Evolutionary conservation across 768 basidiomycete species (phyloP).

Genomic region (Tremella yokohamensis): DNA sequence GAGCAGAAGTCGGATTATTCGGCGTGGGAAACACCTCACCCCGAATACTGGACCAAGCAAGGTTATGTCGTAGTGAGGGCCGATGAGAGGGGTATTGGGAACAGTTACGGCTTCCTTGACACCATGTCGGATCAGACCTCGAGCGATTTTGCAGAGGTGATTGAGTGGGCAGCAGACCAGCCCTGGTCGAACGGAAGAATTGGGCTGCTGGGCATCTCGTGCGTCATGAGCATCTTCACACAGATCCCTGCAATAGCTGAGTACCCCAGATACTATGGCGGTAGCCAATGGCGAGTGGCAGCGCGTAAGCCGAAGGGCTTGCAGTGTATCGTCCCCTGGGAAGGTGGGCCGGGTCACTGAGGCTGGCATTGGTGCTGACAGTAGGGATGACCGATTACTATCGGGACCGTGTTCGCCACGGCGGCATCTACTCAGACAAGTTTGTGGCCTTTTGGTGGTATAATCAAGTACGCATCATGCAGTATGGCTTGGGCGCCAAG

Average conservation of each 20-base stretch:
- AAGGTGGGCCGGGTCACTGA: not conserved
- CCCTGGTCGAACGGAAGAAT: constrained; percentile 37
- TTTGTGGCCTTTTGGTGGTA: constrained; percentile 3
- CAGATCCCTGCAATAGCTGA: not conserved
- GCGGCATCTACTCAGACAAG: constrained; percentile 1
- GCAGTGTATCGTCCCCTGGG: constrained; percentile 6
- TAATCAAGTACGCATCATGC: constrained; percentile 2
- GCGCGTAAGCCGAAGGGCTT: constrained; percentile 5
- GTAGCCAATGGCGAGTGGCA: constrained; percentile 5
- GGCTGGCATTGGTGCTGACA: not conserved
- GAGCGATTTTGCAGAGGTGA: constrained; percentile 37
- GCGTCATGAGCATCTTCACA: constrained; percentile 13
- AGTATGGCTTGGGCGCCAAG: not conserved
- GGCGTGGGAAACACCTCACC: constrained; percentile 39
- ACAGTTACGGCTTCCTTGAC: constrained; percentile 32
- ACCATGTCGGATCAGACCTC: constrained; percentile 33
- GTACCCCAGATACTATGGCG: not conserved
- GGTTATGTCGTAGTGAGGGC: constrained; percentile 42
- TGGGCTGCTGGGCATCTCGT: constrained; percentile 40
- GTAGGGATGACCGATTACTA: constrained; percentile 2
- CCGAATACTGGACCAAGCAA: constrained; percentile 35
- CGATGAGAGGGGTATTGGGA: constrained; percentile 42
- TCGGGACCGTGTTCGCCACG: constrained; percentile 1
- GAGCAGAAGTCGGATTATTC: constrained; percentile 30
- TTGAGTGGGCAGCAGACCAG: constrained; percentile 45